Evolutionary conservation across 1,139 yeast genomes (phyloP).

Genomic region (Diutina ranongensis): DNA sequence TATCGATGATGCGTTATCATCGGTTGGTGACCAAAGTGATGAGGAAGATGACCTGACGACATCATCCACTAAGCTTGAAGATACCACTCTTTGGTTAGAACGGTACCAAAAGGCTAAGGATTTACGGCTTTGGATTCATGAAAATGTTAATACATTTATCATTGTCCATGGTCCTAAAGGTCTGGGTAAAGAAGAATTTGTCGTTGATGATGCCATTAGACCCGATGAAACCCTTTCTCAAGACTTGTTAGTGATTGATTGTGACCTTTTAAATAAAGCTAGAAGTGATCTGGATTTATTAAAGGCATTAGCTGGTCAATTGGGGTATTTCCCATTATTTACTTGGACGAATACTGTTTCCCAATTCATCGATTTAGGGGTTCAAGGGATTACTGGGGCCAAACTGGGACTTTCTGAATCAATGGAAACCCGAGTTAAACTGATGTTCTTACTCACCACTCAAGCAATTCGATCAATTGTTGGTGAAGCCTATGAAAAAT

Average conservation of each 20-base stretch:
- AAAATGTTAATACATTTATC: constrained; percentile 55
- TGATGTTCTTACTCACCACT: constrained; percentile 65
- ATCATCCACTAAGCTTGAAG: background rate
- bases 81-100: background rate
- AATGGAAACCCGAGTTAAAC: constrained; percentile 71
- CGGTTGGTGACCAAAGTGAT: background rate
- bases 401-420: constrained; percentile 85
- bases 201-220: constrained; percentile 54
- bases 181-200: constrained; percentile 78
- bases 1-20: constrained; percentile 7
- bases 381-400: constrained; percentile 89
- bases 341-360: constrained; percentile 85
- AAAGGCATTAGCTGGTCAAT: constrained; percentile 54
- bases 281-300: constrained; percentile 64
- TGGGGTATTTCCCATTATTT: constrained; percentile 89
- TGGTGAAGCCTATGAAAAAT: background rate
- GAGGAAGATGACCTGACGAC: background rate
- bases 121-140: constrained; percentile 58
- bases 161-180: constrained; percentile 91
- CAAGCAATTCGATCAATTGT: constrained; percentile 46
- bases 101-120: constrained; percentile 19
- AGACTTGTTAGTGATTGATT: constrained; percentile 62
- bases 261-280: constrained; percentile 63
- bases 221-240: constrained; percentile 30
- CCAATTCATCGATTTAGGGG: constrained; percentile 70